Base-by-base conservation (phyloP, 2,329 filamentous ascomycete genomes). In the Pleurostoma richardsiae region DNA sequence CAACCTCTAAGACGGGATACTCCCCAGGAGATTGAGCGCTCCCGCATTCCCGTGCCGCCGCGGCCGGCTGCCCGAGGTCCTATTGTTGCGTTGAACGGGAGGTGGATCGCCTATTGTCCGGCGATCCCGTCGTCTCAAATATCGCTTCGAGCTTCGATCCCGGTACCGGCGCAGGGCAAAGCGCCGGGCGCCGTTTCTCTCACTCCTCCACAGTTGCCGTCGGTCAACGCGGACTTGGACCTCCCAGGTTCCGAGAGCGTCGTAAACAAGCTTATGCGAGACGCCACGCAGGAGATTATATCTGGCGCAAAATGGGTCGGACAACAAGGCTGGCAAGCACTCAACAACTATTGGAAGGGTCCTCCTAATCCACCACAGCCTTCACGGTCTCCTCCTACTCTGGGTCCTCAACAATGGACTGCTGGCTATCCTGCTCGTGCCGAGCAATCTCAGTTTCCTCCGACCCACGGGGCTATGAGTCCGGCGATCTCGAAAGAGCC, bases 341-440 rank as follows among this genome's bases (percentile, higher is more conserved):
- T 87, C 79, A 90, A 89, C 58, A 85, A 78, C 57, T 92, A 94
- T 67, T 90, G 87, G 80, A 89, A 86, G 58, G 74, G 79, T 60
- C 62, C 72, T 48, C 54, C 71, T 42, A 64, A 57, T 46, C 60
- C 70, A 29, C 64, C 67, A 40, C 73, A 73, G 52, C 68, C 71
- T 52, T 60, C 67, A 27, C 67, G 73, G 52, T 75, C 77, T 42
- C 61, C 70, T 30, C 61, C 66, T 2, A 19, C 19, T 19, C 56
- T 66, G 19, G 56, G 68, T 52, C 58, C 74, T 26, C 70, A 72
- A 53, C 70, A 72, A 28, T 81, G 79, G 74, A 58, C 70, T 54
- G 61, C 65, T 30, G 62, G 62, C 10, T 71, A 70, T 38, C 58
- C 69, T 49, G 68, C 72, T 42, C 71, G 74, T 40, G 63, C 70